Percentiles rank a stretch among this genome's conserved stretches.
Conservation (phyloP, 2,329 filamentous ascomycete genomes). For the Pseudogymnoascus sp. region DNA sequence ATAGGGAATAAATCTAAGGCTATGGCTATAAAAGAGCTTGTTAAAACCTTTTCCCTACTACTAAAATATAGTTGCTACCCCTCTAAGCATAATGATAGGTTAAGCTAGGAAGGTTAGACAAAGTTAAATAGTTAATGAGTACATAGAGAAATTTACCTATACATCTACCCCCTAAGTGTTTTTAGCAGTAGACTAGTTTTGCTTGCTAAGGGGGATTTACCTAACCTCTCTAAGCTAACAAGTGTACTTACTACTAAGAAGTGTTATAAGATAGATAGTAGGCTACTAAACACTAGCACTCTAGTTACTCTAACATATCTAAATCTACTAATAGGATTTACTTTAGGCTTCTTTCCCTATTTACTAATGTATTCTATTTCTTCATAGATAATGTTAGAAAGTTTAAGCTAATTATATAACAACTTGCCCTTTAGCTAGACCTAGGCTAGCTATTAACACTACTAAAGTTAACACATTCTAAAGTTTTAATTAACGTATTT, state of each 20-base stretch:
- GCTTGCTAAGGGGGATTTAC: conserved; percentile 14
- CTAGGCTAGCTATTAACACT: conserved; percentile 14
- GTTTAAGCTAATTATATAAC: conserved; percentile 12
- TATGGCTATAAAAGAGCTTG: conserved; percentile 16
- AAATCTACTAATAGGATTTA: conserved; percentile 15
- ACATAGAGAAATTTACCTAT: conserved; percentile 14
- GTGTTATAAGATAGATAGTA: conserved; percentile 11
- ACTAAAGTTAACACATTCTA: background rate
- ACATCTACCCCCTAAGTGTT: conserved; percentile 13
- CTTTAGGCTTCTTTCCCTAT: background rate
- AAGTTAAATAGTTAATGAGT: conserved; percentile 12
- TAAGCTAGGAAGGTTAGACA: conserved; percentile 8
- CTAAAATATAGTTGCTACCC: conserved; percentile 13
- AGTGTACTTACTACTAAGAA: conserved; percentile 3
- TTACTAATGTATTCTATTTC: too few relatives aligned
- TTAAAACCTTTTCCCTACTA: conserved; percentile 15
- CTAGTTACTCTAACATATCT: conserved; percentile 5
- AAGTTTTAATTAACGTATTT: conserved; percentile 12
- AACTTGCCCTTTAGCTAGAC: conserved; percentile 17
- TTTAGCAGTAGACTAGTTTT: conserved; percentile 15
- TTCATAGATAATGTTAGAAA: conserved; percentile 16
- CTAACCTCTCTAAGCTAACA: conserved; percentile 12
- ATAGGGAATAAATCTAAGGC: conserved; percentile 17
- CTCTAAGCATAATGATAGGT: conserved; percentile 9
- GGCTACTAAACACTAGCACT: background rate